Base-by-base conservation (phyloP, 2,329 filamentous ascomycete genomes). In the Scytalidium sp. region DNA sequence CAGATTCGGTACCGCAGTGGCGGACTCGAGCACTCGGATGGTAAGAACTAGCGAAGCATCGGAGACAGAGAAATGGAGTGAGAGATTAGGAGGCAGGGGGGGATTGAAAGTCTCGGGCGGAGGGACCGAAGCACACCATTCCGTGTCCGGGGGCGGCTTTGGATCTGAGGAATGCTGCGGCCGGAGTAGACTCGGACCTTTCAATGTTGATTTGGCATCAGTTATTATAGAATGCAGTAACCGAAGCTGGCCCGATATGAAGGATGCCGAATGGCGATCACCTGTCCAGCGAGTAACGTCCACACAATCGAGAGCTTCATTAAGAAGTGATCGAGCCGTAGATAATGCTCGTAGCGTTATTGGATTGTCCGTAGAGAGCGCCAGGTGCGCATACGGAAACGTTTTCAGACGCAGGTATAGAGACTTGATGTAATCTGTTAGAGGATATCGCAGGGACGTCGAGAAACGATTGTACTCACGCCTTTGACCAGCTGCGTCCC, bases 401-500 rank as follows among this genome's bases (percentile, higher is more conserved):
- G 85, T 91, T 54, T 82, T 79, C 11, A 96, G 80, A 46, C 88
- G 85, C 29, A 97, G 79, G 64, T 88, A 83, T 53, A 96, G 79
- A 53, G 87, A 86, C 87, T 55, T 53, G 47, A 53, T 59, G 13
- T 55, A 52, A 45, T 56, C 51, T 46, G 59, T 60, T 20, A 43
- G 19, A 41, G 32, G 3, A 46, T 23, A 19, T 21, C 25, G 7
- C 9, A 5, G 6, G n/a, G 20, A 22, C 21, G 58, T 44, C 47
- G 49, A 43, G 19, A 25, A 29, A 9, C 29, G 54, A 51, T 32
- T 15, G 17, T 42, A 78, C 85, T 60, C 75, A 92, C 89, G 57
- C 91, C 93, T 67, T 96, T 96, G 55, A 96, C 87, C 56, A 99
- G 87, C 46, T 87, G 84, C n/a, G 90, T 90, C 36, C 94, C 94